Conservation (phyloP, 2,329 filamentous ascomycete genomes). For the Ceratocystiopsis minuta region DNA sequence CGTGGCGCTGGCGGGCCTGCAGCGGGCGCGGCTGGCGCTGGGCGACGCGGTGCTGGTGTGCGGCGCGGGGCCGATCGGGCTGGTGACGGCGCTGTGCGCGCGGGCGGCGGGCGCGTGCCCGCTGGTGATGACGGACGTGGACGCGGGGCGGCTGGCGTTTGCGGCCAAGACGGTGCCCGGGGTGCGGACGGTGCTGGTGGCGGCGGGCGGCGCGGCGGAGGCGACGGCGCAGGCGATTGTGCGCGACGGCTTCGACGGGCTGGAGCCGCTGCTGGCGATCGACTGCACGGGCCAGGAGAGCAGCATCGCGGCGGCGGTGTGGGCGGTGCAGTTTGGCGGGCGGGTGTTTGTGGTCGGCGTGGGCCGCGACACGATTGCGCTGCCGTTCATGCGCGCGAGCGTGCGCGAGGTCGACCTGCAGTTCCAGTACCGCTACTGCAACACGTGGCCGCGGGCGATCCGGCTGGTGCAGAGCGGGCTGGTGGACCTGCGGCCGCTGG, state of each 20-base stretch:
- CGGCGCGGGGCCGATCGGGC: slow-evolving; percentile 82
- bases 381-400: slow-evolving; percentile 86
- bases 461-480: slow-evolving; percentile 70
- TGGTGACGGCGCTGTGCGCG: slow-evolving; percentile 72
- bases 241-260: slow-evolving; percentile 46
- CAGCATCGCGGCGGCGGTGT: slow-evolving; percentile 71
- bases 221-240: slow-evolving; percentile 54
- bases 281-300: slow-evolving; percentile 94
- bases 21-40: slow-evolving; percentile 61
- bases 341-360: slow-evolving; percentile 96
- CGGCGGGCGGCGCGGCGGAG: slow-evolving; percentile 26
- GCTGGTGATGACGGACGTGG: slow-evolving; percentile 87
- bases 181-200: slow-evolving; percentile 65
- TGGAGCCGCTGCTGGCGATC: slow-evolving; percentile 66
- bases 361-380: slow-evolving; percentile 84
- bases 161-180: slow-evolving; percentile 68
- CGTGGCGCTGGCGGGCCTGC: slow-evolving; percentile 75
- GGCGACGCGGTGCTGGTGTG: slow-evolving; percentile 81
- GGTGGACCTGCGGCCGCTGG: slow-evolving; percentile 61
- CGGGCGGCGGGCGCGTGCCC: slow-evolving; percentile 78
- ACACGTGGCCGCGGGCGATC: slow-evolving; percentile 92
- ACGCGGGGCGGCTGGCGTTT: slow-evolving; percentile 67
- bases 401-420: slow-evolving; percentile 86
- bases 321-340: slow-evolving; percentile 82
- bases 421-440: slow-evolving; percentile 92